Base-by-base conservation (phyloP, 495 filamentous ascomycete genomes). In the Aspergillus bertholletiae region DNA sequence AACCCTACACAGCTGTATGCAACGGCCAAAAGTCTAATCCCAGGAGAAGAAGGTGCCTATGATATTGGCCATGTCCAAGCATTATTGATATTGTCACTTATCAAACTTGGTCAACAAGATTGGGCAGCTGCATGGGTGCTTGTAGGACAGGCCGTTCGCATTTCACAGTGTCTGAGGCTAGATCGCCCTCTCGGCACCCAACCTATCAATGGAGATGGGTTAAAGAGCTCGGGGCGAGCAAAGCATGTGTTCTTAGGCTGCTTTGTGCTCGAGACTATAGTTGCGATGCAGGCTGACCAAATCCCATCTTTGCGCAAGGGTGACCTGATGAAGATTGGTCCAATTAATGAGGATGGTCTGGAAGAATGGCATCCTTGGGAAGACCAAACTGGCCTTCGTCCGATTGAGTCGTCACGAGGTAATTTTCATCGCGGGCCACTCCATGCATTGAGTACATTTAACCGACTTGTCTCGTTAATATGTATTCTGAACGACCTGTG, bases 301-400 rank as follows among this genome's bases (percentile, higher is more conserved):
- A 68, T 74, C 18, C 79, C 84, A 8, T 80, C 82, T 41, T 58
- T 89, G 5, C 70, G 68, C 26, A 66, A 68, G 15, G 68, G 73
- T 30, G 79, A 84, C 53, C 51, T 84, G 30, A 59, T 64, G 9
- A 61, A 62, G 21, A 59, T 81, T 27, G 71, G 74, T 0, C 61
- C 67, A 7, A 63, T 84, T 5, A 72, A 77, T 39, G 83, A 88
- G 66, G 82, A 86, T 65, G 86, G 83, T 1, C 64, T 84, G 23
- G 86, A 89, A 52, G 85, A 89, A 67, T 89, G 85, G 87, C 80
- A 87, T 61, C 82, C 81, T 13, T 89, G 85, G 87, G 73, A 74
- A 21, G 76, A 80, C 46, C 75, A 75, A 26, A 68, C 68, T 21
- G 63, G 57, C 24, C 59, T 64, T 27, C 61, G 66, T 13, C 62